These are phyloP conservation scores for Nicotiana tomentosiformis DNA, from an alignment of 257 asterid genomes.

Conservation along the genomic window DNA sequence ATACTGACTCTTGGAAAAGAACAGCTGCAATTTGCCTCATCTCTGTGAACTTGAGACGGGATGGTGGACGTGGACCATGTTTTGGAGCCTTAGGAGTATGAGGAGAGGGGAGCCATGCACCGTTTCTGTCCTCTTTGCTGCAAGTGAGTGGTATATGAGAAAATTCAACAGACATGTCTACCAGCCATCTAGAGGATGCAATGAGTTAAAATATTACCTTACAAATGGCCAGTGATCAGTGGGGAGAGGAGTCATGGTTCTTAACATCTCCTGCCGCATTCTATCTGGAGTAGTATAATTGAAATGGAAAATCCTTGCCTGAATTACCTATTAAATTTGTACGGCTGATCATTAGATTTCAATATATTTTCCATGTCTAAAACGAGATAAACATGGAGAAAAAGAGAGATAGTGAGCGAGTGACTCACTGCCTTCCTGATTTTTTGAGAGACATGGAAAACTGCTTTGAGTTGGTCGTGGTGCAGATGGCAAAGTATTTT, in stretches of 20 bases:
- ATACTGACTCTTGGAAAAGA: slow-evolving; percentile 69
- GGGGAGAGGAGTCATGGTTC: slow-evolving; percentile 75
- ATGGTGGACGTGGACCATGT: slow-evolving; percentile 90
- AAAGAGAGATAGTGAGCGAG: neutral
- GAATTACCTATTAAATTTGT: slow-evolving; percentile 50
- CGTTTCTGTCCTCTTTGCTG: slow-evolving; percentile 60
- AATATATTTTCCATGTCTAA: neutral
- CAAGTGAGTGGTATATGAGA: slow-evolving; percentile 15
- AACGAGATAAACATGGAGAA: neutral
- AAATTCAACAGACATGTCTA: neutral
- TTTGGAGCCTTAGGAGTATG: slow-evolving; percentile 93
- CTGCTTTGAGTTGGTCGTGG: slow-evolving; percentile 92
- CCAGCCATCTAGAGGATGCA: neutral
- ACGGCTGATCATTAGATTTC: neutral
- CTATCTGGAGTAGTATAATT: slow-evolving; percentile 98
- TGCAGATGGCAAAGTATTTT: slow-evolving; percentile 89
- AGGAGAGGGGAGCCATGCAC: slow-evolving; percentile 42
- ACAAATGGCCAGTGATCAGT: slow-evolving; percentile 88
- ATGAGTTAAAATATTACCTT: slow-evolving; percentile 28
- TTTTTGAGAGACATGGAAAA: slow-evolving; percentile 89
- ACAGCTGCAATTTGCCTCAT: slow-evolving; percentile 92
- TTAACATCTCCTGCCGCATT: slow-evolving; percentile 83
- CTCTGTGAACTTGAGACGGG: slow-evolving; percentile 68
- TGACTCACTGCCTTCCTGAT: slow-evolving; percentile 84
- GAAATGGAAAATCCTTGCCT: slow-evolving; percentile 78